Evolutionary conservation across 2,329 filamentous ascomycete species (phyloP), one percentile per base, ranked within the genome.

Genomic region (Sordariomycetes sp.): DNA sequence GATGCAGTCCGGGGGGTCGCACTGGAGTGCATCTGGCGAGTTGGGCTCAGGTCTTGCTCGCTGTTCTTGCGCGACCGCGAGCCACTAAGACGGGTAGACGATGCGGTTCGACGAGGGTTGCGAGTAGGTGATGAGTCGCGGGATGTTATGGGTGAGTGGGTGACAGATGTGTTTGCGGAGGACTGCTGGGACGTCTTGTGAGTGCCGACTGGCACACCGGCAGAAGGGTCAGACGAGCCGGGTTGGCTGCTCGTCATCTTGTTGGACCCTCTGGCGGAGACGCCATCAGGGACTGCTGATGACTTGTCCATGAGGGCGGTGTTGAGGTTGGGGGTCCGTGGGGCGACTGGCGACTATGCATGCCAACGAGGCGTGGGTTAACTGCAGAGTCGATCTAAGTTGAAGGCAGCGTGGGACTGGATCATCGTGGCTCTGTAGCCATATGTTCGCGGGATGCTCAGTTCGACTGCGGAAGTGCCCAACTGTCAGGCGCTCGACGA

Each of bases 21-120:
- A 37, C 63, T 70, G 37, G 64, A 61, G 44, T 21, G 32, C 25
- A 28, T 28, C 31, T 59, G 54, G 34, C 80, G 71, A 36, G 70
- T 65, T 15, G 80, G 78, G 46, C 77, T 84, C 39, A 69, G 61
- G 36, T 85, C 79, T 41, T 77, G 69, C 35, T 62, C 51, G 53
- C 77, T 84, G 52, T 73, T 77, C 54, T 79, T 81, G 47, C 79
- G 75, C 38, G 79, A 77, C 46, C 72, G 66, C 33, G 64, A 64
- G 34, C 54, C 54, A 47, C 50, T 36, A 43, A 58, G 41, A 54
- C 53, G 41, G 46, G 46, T 51, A 33, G 49, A 49, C 6, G 57
- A 58, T 14, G 56, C 47, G 24, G 55, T 50, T 46, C 51, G 58
- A 45, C 46, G 52, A 24, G 46, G 45, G 20, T 61, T 59, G 33